Conservation (phyloP, 2,329 filamentous ascomycete genomes). For the Trichoderma asperellum region DNA sequence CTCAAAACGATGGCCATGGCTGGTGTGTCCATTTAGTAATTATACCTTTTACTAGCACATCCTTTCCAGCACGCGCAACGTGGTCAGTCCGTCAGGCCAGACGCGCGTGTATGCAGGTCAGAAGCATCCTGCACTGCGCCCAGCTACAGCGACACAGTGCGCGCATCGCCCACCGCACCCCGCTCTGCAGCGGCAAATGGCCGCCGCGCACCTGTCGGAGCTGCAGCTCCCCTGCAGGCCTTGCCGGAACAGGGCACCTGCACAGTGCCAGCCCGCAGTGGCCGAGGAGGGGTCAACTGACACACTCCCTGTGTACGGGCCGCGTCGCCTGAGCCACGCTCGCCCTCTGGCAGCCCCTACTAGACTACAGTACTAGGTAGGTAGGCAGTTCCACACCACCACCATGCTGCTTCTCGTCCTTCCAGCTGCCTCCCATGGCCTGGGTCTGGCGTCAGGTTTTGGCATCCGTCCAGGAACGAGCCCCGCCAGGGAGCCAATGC, state of each 20-base stretch:
- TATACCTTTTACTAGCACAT: neutral
- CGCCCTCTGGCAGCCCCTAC: neutral
- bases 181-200: neutral
- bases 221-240: constrained; percentile 2
- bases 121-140: neutral
- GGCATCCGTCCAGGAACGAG: constrained; percentile 23
- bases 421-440: neutral
- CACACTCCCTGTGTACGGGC: constrained; percentile 6
- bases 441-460: neutral
- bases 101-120: constrained; percentile 31
- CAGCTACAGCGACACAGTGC: constrained; percentile 16
- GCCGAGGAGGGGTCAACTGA: constrained; percentile 18
- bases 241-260: constrained; percentile 14
- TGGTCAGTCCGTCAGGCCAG: constrained; percentile 25
- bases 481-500: constrained; percentile 15
- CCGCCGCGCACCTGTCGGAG: neutral
- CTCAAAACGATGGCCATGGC: neutral
- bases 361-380: no score
- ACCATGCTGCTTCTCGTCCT: neutral
- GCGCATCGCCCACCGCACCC: neutral
- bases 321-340: constrained; percentile 22
- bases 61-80: constrained; percentile 3
- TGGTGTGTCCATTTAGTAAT: neutral
- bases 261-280: constrained; percentile 11
- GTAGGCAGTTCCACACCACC: constrained; percentile 7